Base-by-base conservation (phyloP, 306 rosid species). In the Sophora flavescens region DNA sequence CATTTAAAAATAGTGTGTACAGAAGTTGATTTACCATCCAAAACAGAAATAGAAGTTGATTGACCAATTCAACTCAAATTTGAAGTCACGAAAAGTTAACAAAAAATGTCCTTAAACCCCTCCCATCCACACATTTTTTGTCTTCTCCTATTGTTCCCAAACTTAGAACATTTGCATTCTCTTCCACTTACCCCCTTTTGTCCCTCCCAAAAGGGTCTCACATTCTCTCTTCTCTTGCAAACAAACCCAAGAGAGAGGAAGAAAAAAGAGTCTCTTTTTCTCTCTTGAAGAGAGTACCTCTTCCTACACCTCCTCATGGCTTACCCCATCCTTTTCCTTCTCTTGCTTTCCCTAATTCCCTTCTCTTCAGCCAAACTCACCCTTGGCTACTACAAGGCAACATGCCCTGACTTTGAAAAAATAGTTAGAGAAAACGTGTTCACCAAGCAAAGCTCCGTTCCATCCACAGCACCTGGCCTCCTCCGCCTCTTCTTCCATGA, bases 401-500 rank as follows among this genome's bases (percentile, higher is more conserved):
- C 87, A 15, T 90, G 96, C 50, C 91, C 92, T 5, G 69, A 72
- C 38, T 90, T 90, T 63, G 26, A 57, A 3, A 70, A 56, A 6
- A 86, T 65, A 33, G 86, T 88, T 0, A 53, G 13, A 0, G 86
- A 86, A 1, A 22, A 52, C 52, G 76, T 88, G 6, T 83, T 30
- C 63, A 6, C 2, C 64, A 88, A 88, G 57, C 92, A 90, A 32
- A 59, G 54, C 3, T 2, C 63, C 0, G 66, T 74, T 13, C 84
- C 85, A 0, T 70, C 88, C 14, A 85, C 93, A 0, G 91, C 93
- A 12, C 78, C 91, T 0, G 90, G 87, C 0, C 6, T 84, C 10
- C 83, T 89, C 6, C 84, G 90, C 30, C 72, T 87, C 52, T 87
- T 89, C 83, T 87, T 89, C 82, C 90, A 90, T 22, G 94, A 89